Percentiles rank a stretch among this genome's conserved stretches.
Conservation (phyloP, 2,329 filamentous ascomycete genomes). For the Pseudonectria foliicola region DNA sequence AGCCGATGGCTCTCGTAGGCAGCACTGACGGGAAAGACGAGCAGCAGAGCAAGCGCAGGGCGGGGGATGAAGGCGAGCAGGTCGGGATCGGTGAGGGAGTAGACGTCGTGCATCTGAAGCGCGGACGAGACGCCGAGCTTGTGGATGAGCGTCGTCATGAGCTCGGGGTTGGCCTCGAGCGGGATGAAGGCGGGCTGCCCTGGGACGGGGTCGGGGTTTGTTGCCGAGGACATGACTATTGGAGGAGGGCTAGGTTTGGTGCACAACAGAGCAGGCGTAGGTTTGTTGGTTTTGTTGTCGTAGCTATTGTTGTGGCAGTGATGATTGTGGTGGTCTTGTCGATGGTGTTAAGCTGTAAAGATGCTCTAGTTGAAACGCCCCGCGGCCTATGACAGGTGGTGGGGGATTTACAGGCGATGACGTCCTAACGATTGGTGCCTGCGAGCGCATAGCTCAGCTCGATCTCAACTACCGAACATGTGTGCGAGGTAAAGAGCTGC, state of each 20-base stretch:
- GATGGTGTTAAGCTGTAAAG: no score
- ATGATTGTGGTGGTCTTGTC: no score
- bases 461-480: no score
- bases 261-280: no score
- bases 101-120: conserved; percentile 83
- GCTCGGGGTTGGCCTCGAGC: conserved; percentile 71
- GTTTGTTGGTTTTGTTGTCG: no score
- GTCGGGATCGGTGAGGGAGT: conserved; percentile 77
- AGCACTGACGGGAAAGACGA: conserved; percentile 81
- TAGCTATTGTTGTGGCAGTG: no score
- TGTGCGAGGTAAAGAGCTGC: no score
- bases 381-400: no score
- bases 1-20: conserved; percentile 71
- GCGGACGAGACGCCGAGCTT: conserved; percentile 74
- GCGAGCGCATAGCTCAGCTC: no score
- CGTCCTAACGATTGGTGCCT: no score
- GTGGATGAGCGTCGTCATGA: conserved; percentile 78
- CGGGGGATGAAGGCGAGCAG: conserved; percentile 82
- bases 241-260: no score
- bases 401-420: not conserved
- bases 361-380: no score
- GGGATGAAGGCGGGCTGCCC: conserved; percentile 46
- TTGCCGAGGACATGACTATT: conserved; percentile 25
- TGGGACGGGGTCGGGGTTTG: conserved; percentile 33
- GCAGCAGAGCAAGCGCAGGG: conserved; percentile 78